phyloP scores from a whole-genome alignment of 108 stramenopile genomes.

The Cyclotella choctawhatcheeana region DNA sequence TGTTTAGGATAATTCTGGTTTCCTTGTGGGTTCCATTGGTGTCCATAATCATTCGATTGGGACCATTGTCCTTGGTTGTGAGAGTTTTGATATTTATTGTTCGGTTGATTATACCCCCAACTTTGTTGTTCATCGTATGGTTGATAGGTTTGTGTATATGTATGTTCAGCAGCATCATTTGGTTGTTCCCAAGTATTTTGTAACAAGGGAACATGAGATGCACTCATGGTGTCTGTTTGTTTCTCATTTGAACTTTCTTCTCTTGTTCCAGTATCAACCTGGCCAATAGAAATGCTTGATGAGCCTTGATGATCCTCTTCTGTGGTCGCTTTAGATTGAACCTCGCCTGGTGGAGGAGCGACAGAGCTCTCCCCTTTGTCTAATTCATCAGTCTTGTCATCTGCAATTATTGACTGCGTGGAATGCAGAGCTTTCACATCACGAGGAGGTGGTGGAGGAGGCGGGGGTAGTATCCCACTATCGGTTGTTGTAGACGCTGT shows the following conservation, averaged over 20 bases:
- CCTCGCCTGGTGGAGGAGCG: neutral
- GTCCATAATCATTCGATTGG: neutral
- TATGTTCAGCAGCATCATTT: neutral
- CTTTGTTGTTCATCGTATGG: slow-evolving; percentile 4
- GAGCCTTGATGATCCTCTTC: neutral
- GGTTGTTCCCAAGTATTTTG: neutral
- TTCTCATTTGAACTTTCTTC: neutral
- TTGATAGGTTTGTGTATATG: neutral
- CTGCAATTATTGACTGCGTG: neutral
- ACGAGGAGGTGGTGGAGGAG: slow-evolving; percentile 22
- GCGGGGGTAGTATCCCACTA: slow-evolving; percentile 28
- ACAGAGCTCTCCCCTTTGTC: neutral
- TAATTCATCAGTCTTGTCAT: neutral
- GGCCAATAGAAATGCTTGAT: neutral
- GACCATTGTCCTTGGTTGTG: slow-evolving; percentile 5
- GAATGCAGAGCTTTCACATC: neutral
- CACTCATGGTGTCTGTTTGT: neutral
- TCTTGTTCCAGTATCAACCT: neutral
- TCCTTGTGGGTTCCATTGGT: neutral
- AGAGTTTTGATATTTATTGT: slow-evolving; percentile 17
- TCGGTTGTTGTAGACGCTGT: slow-evolving; percentile 1
- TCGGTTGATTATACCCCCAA: slow-evolving; percentile 22
- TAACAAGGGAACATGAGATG: neutral
- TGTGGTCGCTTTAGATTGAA: neutral
- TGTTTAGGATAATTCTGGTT: slow-evolving; percentile 15